Evolutionary conservation across 768 basidiomycete genomes (phyloP), one percentile per base, ranked within the genome.

Genomic region (Kwoniella heveanensis): DNA sequence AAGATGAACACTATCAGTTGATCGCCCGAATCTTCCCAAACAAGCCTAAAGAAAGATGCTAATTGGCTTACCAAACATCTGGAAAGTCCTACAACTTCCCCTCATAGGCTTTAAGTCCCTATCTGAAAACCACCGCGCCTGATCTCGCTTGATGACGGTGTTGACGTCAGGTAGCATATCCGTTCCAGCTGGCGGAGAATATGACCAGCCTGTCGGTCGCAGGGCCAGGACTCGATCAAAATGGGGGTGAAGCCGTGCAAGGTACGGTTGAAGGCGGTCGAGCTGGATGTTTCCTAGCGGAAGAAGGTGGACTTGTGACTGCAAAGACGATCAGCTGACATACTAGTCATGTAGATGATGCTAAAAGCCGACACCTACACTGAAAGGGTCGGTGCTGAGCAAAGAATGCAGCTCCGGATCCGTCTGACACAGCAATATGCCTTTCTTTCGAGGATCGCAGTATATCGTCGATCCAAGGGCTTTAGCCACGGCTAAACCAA

Each of bases 161-260:
- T 87, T 77, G 26, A 97, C 84, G 24, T 88, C 83, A 0, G 89
- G 88, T 1, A 84, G 75, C 52, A 84, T 83, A 68, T 88, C 83
- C 29, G 84, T 85, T 1, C 90, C 88, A 0, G 85, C 82, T 1
- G 89, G 85, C 22, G 85, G 86, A 0, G 87, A 83, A 56, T 76
- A 96, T 87, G 91, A 90, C 95, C 95, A 98, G 36, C 96, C 96
- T 0, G 96, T 98, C 0, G 96, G 96, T 61, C 94, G 82, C 69
- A 98, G 90, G 0, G 89, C 94, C 13, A 96, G 83, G 1, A 86
- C 85, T 57, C 85, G 87, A 52, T 83, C 85, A 75, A 88, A 98
- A 13, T 81, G 83, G 4, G 86, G 86, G 57, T 88, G 86, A 74
- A 88, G 91, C 6, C 86, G 86, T 47, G 87, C 86, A 22, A 91